Conservation (phyloP, 768 basidiomycete genomes). For the Auriscalpium microsporum region DNA sequence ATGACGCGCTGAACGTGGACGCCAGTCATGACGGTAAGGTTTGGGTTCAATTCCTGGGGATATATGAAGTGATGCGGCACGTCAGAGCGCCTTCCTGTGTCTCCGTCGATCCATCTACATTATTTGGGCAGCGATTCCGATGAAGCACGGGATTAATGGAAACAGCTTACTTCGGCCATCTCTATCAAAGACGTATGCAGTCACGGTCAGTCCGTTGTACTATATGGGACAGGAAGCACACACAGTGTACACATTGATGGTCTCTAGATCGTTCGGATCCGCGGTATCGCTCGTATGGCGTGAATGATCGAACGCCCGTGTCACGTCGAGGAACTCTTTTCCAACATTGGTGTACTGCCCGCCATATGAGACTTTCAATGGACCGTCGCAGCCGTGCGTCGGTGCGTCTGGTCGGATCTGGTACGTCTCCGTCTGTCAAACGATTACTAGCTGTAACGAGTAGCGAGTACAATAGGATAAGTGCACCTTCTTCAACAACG, state of each 20-base stretch:
- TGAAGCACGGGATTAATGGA: too few relatives aligned
- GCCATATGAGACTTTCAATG: slow-evolving; percentile 30
- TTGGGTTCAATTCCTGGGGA: slow-evolving; percentile 18
- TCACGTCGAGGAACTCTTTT: slow-evolving; percentile 21
- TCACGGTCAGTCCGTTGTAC: background rate
- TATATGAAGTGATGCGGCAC: slow-evolving; percentile 35
- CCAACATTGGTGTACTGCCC: slow-evolving; percentile 17
- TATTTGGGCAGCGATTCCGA: background rate
- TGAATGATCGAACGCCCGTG: slow-evolving; percentile 14
- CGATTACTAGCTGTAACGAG: too few relatives aligned
- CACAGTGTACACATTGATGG: slow-evolving; percentile 21
- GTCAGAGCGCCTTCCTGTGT: slow-evolving; percentile 49
- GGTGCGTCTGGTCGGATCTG: slow-evolving; percentile 20
- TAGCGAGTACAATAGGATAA: background rate
- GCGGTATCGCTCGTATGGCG: slow-evolving; percentile 12
- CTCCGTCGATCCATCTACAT: slow-evolving; percentile 41
- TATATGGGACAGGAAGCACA: background rate
- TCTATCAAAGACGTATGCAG: slow-evolving; percentile 22
- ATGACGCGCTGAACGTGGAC: slow-evolving; percentile 27
- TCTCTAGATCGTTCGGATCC: slow-evolving; percentile 16
- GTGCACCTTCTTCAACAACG: slow-evolving; percentile 46
- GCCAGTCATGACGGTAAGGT: slow-evolving; percentile 25
- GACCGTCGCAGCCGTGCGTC: slow-evolving; percentile 41
- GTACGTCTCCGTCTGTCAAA: slow-evolving; percentile 30
- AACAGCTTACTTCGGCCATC: slow-evolving; percentile 43